Evolutionary conservation across 129 eudicot genomes (phyloP), one percentile per base, ranked within the genome.

Genomic region (Tanacetum coccineum): DNA sequence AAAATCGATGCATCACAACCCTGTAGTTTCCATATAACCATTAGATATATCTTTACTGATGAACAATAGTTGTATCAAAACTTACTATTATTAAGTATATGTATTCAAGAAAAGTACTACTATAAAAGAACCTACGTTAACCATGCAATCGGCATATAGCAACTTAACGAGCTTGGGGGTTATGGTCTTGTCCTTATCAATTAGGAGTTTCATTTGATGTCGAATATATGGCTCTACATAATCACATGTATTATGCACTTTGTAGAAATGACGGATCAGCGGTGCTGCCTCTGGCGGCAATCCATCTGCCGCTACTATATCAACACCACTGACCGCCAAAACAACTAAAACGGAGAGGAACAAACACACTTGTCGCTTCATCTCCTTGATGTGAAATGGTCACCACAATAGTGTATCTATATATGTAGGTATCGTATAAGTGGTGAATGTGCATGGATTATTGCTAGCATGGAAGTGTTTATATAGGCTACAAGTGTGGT

Each of bases 1-100:
- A 92, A 83, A 66, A 92, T 80, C 50, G 98, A 92, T 25, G 81
- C 98, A 63, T 92, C 98, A 20, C 98, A 92, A 0, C 98, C 98
- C 98, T 92, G 39, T 47, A 30, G n/a, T 66, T 57, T n/a, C 9
- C 26, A 9, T 32, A 30, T 30, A 59, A 8, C 6, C 21, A 6
- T 59, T n/a, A 28, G 14, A 59, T 60, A 60, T 61, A 61, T 39
- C 48, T 61, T 8, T 10, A 19, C 26, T 4, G 4, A 9, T 20
- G 22, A 13, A 4, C 2, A 13, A 0, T 25, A 11, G 8, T 13
- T 10, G 30, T 14, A 20, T 61, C 8, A 17, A 67, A 10, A 9
- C 5, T 4, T 30, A 28, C 42, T 54, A 40, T 4, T 5, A 13
- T 12, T 58, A 6, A 7, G 30, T 5, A 10, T 52, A 14, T 21